Base-by-base conservation (phyloP, 495 filamentous ascomycete genomes). In the Rostrohypoxylon terebratum region DNA sequence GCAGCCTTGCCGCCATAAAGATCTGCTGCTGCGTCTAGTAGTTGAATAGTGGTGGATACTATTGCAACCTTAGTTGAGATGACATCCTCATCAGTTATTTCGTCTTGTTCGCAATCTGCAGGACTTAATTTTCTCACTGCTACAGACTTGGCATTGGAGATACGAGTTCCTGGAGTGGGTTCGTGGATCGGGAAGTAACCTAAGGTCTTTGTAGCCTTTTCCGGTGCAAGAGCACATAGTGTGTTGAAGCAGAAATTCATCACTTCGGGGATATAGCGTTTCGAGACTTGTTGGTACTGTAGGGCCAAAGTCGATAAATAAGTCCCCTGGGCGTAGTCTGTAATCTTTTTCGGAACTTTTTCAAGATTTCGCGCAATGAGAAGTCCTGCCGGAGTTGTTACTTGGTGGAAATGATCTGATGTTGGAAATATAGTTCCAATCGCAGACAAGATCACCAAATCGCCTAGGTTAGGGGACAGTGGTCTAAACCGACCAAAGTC, bases 321-420 rank as follows among this genome's bases (percentile, higher is more conserved):
- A n/a, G 89, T 86, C 21, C 96, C 96, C 16, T 83, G 90, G 8
- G 87, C 86, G 42, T 93, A 87, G 68, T 94, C 91, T 23, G 83
- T 75, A 4, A 93, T 79, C 2, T 79, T 78, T 44, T 86, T 84
- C 0, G 92, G 91, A 28, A 89, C 82, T 54, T 88, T 92, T 72
- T 96, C 92, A n/a, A 99, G 84, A 76, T 92, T 98, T 51, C 92
- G 87, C 31, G 88, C 87, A 78, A 98, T 91, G 57, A 86, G 87
- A 6, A 98, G 86, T 76, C 92, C 91, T 1, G 95, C 92, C 0
- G 96, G 96, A 4, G 96, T 98, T 53, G 92, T 89, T 14, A 98
- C 91, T 62, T 94, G 91, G 72, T 98, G 96, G 79, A 98, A 98
- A 78, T 97, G 93, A 81, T 99, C 96, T 0, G 93, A 97, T 0